Base-by-base conservation (phyloP, 1,284 basidiomycete species). In the Cryptococcus floricola region DNA sequence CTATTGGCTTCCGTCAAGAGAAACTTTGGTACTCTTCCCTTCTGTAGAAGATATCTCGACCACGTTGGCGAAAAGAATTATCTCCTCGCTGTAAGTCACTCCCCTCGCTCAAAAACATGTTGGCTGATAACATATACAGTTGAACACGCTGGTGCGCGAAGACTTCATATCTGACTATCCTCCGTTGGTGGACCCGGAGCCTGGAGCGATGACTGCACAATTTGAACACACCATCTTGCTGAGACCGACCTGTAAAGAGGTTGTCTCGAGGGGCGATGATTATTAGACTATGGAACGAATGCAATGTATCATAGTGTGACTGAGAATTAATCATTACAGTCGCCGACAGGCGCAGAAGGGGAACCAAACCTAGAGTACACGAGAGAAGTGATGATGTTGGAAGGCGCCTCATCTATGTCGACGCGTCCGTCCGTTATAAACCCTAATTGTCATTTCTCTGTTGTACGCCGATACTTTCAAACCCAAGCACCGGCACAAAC, bases 11-110 rank as follows among this genome's bases (percentile, higher is more conserved):
- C 86, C 5, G 98, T 99, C 78, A 88, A 91, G 72, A 89, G 86
- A 75, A 87, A 91, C 76, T 99, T 98, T 77, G 94, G 92, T 46
- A 94, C 93, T 4, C 78, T 99, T 55, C 95, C 96, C 4, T 99
- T 92, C 79, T 98, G 95, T 76, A 82, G 95, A 60, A 82, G 96
- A 56, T 98, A 98, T 76, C 83, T 98, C 37, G 96, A 97, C 67
- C 85, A 91, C 27, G 79, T 83, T 3, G 96, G 96, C n/a, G 94
- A 98, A 80, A 91, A 86, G 79, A 92, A 89, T 76, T 97, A 99
- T 72, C 80, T 98, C 38, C 81, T 97, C 37, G 96, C 89, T 50
- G 90, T 95, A 63, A 69, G 88, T 80, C 39, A 14, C 23, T 55
- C 8, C 38, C 10, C 9, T 14, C 42, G 5, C 27, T 44, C 5